Base-by-base conservation (phyloP, 345 rosid species). In the Tarenaya hassleriana region DNA sequence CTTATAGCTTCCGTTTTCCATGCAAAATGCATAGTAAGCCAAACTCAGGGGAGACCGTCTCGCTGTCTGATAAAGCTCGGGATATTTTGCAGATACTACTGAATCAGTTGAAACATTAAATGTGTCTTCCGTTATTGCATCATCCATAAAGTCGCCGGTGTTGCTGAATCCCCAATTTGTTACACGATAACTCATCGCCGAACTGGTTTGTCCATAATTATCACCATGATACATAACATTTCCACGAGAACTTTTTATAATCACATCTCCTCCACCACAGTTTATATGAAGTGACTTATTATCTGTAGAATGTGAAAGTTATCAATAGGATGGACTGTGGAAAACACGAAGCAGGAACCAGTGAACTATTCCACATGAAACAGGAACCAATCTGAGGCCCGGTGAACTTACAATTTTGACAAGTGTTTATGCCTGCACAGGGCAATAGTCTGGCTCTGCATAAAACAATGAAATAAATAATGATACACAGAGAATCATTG, bases 11-110 rank as follows among this genome's bases (percentile, higher is more conserved):
- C 82, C 84, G 48, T 74, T 81, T 35, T 45, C 51, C 29, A 84
- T 64, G 66, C 96, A 88, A 51, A 74, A 73, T 0, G 66, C 82
- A 50, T 67, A 73, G 66, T 81, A 87, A 24, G 85, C 78, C 32
- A 84, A 74, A 8, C 77, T 74, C 43, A 76, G 34, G 31, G 94
- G 86, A 57, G 90, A 62, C 33, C 71, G 70, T 3, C 95, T 79
- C 10, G 90, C 90, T 4, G 37, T 70, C 15, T 29, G 59, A 8
- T 86, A 74, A 16, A 78, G 67, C 34, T 70, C 63, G 12, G 70
- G 60, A 51, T 60, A 13, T 16, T 60, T 48, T 55, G 66, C 71
- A 27, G 62, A 41, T 3, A 67, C 62, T 8, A 0, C 4, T 48
- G 62, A 17, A 38, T 45, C 52, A 41, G 72, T 42, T 43, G 48